Conservation (phyloP, 768 basidiomycete genomes). For the Russula ochroleuca region DNA sequence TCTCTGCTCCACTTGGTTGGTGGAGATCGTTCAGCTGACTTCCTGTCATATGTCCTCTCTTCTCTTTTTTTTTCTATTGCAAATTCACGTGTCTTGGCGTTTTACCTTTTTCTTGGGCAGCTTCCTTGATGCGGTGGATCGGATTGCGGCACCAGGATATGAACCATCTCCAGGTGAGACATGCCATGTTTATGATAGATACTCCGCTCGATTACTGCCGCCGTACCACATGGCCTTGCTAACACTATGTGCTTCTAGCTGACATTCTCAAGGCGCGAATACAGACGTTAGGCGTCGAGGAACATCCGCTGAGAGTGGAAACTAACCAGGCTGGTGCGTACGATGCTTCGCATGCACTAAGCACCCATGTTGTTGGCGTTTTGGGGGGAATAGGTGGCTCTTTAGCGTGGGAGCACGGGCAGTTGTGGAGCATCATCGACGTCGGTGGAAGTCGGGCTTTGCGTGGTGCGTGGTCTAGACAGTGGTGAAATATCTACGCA, state of each 20-base stretch:
- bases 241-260: constrained; percentile 34
- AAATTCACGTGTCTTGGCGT: background rate
- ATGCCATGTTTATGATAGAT: background rate
- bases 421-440: constrained; percentile 62
- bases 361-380: background rate
- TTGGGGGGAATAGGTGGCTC: background rate
- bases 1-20: too few relatives aligned
- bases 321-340: constrained; percentile 32
- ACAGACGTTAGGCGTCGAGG: constrained; percentile 60
- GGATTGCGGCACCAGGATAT: constrained; percentile 50
- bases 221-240: background rate
- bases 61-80: background rate
- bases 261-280: constrained; percentile 64
- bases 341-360: background rate
- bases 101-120: constrained; percentile 34
- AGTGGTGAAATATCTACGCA: background rate
- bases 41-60: background rate
- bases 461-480: constrained; percentile 40
- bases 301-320: constrained; percentile 54
- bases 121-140: constrained; percentile 53
- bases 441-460: constrained; percentile 58
- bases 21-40: background rate
- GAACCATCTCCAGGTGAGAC: constrained; percentile 48
- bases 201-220: background rate
- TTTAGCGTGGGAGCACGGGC: constrained; percentile 32